Percentiles rank a stretch among this genome's conserved stretches.
phyloP scores from a whole-genome alignment of 2,329 filamentous ascomycete species.

The Pseudophaeomoniella oleicola region DNA sequence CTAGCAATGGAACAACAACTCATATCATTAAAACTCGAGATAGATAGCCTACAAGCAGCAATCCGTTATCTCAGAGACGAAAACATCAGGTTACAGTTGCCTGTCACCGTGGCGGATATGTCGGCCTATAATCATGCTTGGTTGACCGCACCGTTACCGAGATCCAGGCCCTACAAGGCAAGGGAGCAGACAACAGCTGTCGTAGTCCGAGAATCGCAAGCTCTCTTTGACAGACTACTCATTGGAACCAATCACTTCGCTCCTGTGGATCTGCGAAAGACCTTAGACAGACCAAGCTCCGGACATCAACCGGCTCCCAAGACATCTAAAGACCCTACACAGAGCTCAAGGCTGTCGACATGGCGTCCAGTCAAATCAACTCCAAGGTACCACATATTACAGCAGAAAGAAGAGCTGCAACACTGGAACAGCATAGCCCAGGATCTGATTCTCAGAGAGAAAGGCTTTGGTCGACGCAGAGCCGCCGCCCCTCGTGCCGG shows the following conservation, averaged over 20 bases:
- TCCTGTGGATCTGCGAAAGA: neutral
- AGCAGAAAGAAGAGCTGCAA: conserved; percentile 30
- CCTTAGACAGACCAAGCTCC: neutral
- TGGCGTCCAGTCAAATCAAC: conserved; percentile 29
- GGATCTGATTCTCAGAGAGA: neutral
- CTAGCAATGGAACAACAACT: neutral
- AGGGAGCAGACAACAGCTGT: neutral
- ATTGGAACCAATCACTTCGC: neutral
- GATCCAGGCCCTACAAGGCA: neutral
- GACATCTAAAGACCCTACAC: conserved; percentile 26
- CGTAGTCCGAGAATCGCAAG: neutral
- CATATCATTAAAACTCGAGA: conserved; percentile 16
- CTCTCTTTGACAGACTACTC: neutral
- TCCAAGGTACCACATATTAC: conserved; percentile 26
- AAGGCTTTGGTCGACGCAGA: too few relatives aligned
- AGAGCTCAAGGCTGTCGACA: conserved; percentile 21
- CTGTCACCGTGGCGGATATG: conserved; percentile 4
- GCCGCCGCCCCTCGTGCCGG: too few relatives aligned
- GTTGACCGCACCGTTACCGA: conserved; percentile 7
- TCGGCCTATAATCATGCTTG: conserved; percentile 22
- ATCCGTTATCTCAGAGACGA: conserved; percentile 31
- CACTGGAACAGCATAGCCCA: conserved; percentile 18
- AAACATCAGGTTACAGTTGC: conserved; percentile 19
- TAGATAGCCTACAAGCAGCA: conserved; percentile 28
- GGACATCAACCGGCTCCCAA: conserved; percentile 21